Evolutionary conservation across 2,329 filamentous ascomycete genomes (phyloP).

Genomic region (Pseudocercospora crystallina): DNA sequence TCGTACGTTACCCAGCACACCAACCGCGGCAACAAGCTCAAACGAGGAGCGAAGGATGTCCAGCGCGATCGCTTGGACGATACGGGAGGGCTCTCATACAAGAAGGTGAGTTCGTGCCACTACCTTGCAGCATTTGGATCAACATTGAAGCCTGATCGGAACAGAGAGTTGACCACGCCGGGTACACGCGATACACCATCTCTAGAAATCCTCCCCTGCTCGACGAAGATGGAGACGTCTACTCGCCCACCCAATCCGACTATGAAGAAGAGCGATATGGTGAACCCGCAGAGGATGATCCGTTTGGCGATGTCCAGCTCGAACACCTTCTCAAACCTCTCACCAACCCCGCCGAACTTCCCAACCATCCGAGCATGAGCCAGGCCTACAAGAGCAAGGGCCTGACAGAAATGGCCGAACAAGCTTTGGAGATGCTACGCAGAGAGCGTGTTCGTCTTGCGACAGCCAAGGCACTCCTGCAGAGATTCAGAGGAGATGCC

Average conservation of each 20-base stretch:
- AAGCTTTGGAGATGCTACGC: conserved; percentile 69
- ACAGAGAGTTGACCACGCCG: conserved; percentile 71
- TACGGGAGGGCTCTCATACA: conserved; percentile 61
- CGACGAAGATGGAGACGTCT: conserved; percentile 68
- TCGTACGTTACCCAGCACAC: conserved; percentile 67
- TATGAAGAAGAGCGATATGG: conserved; percentile 65
- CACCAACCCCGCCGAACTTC: conserved; percentile 71
- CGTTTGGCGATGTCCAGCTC: conserved; percentile 60
- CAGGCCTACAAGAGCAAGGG: conserved; percentile 73
- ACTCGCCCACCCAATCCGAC: conserved; percentile 26
- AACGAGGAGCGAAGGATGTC: conserved; percentile 70
- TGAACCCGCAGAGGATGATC: conserved; percentile 66
- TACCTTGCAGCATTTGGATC: conserved; percentile 8
- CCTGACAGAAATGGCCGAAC: conserved; percentile 67
- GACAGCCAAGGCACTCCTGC: conserved; percentile 72
- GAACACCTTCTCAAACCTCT: conserved; percentile 66
- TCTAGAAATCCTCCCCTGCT: conserved; percentile 69
- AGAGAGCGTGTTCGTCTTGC: conserved; percentile 72
- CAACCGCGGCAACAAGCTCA: conserved; percentile 77
- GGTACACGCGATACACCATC: conserved; percentile 70
- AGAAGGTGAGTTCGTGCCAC: conserved; percentile 57
- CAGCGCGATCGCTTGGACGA: conserved; percentile 68
- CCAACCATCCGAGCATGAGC: conserved; percentile 71
- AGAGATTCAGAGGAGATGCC: conserved; percentile 72
- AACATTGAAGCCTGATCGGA: conserved; percentile 14